Base-by-base conservation (phyloP, 495 filamentous ascomycete genomes). In the Letharia columbiana region DNA sequence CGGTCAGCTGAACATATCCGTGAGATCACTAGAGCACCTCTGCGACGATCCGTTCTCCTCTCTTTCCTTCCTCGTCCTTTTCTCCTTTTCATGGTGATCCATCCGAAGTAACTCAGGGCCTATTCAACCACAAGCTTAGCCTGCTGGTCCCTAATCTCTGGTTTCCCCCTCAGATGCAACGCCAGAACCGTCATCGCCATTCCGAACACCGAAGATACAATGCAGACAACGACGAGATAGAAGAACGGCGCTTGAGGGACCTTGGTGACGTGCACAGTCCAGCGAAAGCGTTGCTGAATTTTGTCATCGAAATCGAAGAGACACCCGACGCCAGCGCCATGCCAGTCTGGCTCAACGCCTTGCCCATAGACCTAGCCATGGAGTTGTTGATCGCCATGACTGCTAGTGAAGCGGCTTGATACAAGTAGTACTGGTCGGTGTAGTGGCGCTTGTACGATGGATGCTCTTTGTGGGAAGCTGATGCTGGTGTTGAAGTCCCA, bases 171-270 rank as follows among this genome's bases (percentile, higher is more conserved):
- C 62, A 68, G 41, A 33, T 28, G 31, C 20, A 65, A 41, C 7
- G 66, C 66, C 37, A 61, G 18, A 3, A 35, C 44, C 17, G 62
- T 68, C 66, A 68, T 68, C 52, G 52, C 66, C 54, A 68, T 68
- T 6, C 62, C 66, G 42, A 68, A 65, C 13, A 50, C 50, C n/a
- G 66, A 58, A 52, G 61, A 68, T 18, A 65, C 23, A 40, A 68
- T 39, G 49, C 66, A 68, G 4, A 65, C 52, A 10, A 66, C 42
- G 42, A 65, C 62, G 6, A 66, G 63, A 61, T 60, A 68, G 31
- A 39, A 65, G n/a, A 65, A 66, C 10, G 66, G 66, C 42, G 63
- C 66, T 49, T 65, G 65, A 3, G 62, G 66, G 17, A 65, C 62
- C 62, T 23, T 37, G 49, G 66, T 65, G n/a, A 65, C 62, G 0